phyloP scores from a whole-genome alignment of 352 stramenopile species.

The Blastocystis sp. region DNA sequence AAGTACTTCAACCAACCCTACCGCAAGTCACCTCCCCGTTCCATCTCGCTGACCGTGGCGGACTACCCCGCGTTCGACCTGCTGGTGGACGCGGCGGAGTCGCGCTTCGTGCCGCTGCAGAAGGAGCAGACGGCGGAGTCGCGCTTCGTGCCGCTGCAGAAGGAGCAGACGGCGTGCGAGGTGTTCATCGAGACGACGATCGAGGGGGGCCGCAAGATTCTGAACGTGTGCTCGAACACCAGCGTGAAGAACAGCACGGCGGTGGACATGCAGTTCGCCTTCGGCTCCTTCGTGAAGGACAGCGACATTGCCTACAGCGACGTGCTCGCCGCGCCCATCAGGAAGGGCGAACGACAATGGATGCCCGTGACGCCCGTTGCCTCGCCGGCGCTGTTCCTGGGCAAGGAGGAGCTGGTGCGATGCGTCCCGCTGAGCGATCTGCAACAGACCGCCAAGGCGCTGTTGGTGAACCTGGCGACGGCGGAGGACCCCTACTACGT shows the following conservation, averaged over 20 bases:
- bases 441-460: not conserved
- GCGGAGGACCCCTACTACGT: slow-evolving; percentile 5
- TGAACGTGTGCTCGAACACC: not conserved
- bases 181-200: slow-evolving; percentile 45
- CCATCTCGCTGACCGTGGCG: slow-evolving; percentile 8
- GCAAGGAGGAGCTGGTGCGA: not conserved
- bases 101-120: not conserved
- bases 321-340: not conserved
- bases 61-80: slow-evolving; percentile 27
- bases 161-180: not conserved
- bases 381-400: slow-evolving; percentile 25
- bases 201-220: slow-evolving; percentile 45
- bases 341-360: slow-evolving; percentile 16
- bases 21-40: slow-evolving; percentile 5
- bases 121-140: not conserved
- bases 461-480: slow-evolving; percentile 18
- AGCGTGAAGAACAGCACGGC: slow-evolving; percentile 22
- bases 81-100: slow-evolving; percentile 9
- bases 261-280: slow-evolving; percentile 21
- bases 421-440: not conserved
- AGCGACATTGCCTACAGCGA: slow-evolving; percentile 41
- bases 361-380: not conserved
- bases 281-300: not conserved
- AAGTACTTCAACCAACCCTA: slow-evolving; percentile 45
- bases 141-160: not conserved